Evolutionary conservation across 2,329 filamentous ascomycete species (phyloP), one percentile per base, ranked within the genome.

Genomic region (Neonectria faginata): DNA sequence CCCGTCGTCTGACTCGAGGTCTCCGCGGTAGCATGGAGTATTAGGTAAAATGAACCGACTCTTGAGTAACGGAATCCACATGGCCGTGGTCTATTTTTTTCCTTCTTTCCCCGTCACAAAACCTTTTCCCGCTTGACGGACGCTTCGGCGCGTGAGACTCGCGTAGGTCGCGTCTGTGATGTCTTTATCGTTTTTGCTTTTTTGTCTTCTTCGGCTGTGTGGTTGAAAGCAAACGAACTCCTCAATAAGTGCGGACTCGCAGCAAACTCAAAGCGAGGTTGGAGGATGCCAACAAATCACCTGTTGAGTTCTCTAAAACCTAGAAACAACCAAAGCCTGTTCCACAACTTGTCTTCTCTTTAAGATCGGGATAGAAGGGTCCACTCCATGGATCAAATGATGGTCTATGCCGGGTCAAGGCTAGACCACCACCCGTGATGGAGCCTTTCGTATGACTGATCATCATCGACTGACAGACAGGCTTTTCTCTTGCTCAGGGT

Each of bases 21-120:
- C 55, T 63, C 55, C 60, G 56, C 56, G 18, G 42, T 22, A 31
- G 29, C 45, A 64, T 64, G 52, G 62, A 14, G 27, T 18, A 65
- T 65, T 65, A 65, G 44, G 63, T 65, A 65, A 65, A 65, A 65
- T 65, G 59, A 51, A 65, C 59, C 63, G 63, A 65, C 59, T 65
- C 44, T 57, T 65, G 56, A 54, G 48, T 62, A 45, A 65, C 42
- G 31, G 59, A 62, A 65, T 62, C 63, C 63, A 65, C 63, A 55
- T 47, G 41, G 50, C 36, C 29, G 45, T 42, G 16, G 16, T 18
- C n/a, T 20, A 11, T 42, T 42, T 42, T 42, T 42, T 2, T 42
- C 11, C 9, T 20, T 42, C n/a, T 20, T n/a, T 57, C 22, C 54
- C n/a, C 31, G 18, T 39, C 27, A 20, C 27, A 36, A 36, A 52